Conservation (phyloP, 2,329 filamentous ascomycete genomes). For the Magnaporthales sp. region DNA sequence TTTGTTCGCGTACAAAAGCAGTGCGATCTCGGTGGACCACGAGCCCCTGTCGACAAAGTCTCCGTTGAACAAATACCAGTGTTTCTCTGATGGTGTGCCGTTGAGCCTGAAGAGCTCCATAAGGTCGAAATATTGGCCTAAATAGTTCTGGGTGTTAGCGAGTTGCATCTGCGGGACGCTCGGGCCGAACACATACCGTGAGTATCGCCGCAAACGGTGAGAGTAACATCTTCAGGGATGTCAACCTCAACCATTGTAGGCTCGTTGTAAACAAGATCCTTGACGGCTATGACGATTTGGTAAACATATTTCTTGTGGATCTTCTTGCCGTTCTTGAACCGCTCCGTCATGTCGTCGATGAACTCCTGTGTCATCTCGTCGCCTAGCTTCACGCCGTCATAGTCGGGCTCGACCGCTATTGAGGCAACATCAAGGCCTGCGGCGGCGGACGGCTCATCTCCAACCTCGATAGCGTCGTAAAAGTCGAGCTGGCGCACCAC, state of each 20-base stretch:
- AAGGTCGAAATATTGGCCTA: slow-evolving; percentile 94
- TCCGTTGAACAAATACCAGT: slow-evolving; percentile 95
- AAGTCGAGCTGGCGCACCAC: slow-evolving; percentile 88
- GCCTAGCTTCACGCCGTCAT: slow-evolving; percentile 74
- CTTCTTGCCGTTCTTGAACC: slow-evolving; percentile 95
- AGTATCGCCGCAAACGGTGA: slow-evolving; percentile 96
- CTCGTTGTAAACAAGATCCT: slow-evolving; percentile 84
- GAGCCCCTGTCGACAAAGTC: slow-evolving; percentile 97
- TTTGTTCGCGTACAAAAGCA: slow-evolving; percentile 93
- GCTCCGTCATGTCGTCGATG: slow-evolving; percentile 91
- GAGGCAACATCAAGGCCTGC: slow-evolving; percentile 82
- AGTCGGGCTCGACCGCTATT: slow-evolving; percentile 72
- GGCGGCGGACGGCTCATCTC: slow-evolving; percentile 84
- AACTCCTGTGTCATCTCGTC: slow-evolving; percentile 93
- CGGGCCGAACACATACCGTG: slow-evolving; percentile 51
- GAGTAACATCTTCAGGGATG: slow-evolving; percentile 64
- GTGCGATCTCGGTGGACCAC: slow-evolving; percentile 95
- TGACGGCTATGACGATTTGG: slow-evolving; percentile 86
- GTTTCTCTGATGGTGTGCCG: slow-evolving; percentile 73
- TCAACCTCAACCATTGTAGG: slow-evolving; percentile 94
- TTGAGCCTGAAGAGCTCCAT: slow-evolving; percentile 94
- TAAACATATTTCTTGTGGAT: slow-evolving; percentile 95
- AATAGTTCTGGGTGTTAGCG: not conserved
- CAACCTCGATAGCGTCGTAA: slow-evolving; percentile 87
- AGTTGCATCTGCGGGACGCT: not conserved